Base-by-base conservation (phyloP, 2,329 filamentous ascomycete genomes). In the Trichoderma harzianum region DNA sequence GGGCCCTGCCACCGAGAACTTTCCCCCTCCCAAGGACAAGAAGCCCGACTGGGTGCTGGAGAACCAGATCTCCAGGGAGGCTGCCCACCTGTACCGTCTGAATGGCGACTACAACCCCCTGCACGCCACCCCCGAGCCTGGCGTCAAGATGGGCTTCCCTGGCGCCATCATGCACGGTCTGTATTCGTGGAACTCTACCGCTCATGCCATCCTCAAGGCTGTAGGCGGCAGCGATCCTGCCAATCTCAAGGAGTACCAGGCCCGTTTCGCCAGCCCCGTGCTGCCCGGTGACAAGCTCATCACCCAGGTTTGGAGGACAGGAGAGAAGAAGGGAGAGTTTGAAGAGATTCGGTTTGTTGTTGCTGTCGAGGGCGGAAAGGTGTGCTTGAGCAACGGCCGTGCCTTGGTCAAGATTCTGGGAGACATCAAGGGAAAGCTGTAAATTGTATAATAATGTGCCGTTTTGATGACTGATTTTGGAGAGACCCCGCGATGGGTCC, bases 101-200 rank as follows among this genome's bases (percentile, higher is more conserved):
- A 97, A 97, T 77, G 94, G 94, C 75, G 95, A 97, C 84, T 97
- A 97, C 83, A 97, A 97, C 84, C 95, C 94, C 32, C 90, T 97
- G 43, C 94, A 97, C 80, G 94, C 93, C 7, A 93, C 92, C 21
- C 94, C 94, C 14, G 93, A 94, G 82, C 93, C 94, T 0, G 94
- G 94, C 73, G 83, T 89, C 82, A 92, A 94, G 84, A 97, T 97
- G 93, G 94, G 95, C 73, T 97, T 97, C 76, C 93, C 93, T 32
- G 94, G 94, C 39, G 86, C 90, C 76, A 97, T 97, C 81, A 92
- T 97, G 80, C 94, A 97, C 83, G 95, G 95, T 24, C 86, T 97
- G 60, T 97, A 91, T 84, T 93, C 90, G 76, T 97, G 93, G 91
- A 97, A 97, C 84, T 89, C 88, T 71, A 88, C 92, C 2, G 89